Base-by-base conservation (phyloP, 768 basidiomycete genomes). In the Pleurotus tuoliensis region DNA sequence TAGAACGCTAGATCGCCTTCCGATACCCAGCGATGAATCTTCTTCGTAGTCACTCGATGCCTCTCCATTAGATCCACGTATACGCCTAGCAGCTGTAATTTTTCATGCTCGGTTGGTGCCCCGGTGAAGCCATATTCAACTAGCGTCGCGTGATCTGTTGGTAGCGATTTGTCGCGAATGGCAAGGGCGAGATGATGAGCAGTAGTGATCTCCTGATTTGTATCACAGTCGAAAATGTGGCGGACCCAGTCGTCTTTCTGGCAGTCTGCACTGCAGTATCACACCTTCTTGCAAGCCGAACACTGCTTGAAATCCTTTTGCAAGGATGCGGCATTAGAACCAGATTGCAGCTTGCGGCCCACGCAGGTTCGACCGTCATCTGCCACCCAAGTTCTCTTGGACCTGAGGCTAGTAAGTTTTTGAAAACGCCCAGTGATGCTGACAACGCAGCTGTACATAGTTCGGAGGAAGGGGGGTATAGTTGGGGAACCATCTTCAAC, bases 201-300 rank as follows among this genome's bases (percentile, higher is more conserved):
- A 6, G 71, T 71, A 58, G 58, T 68, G 50, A 72, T 63, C 5
- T 61, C 56, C 16, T 58, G 25, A 8, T 45, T 47, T 0, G 58
- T 53, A 16, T 67, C 64, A 60, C 72, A 75, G n/a, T 72, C 57
- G 46, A 73, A 69, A 6, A 71, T 68, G 52, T 75, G 74, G 6
- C n/a, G 5, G 2, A 56, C 41, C 73, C 73, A 75, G 40, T 67
- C 38, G 1, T 37, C 24, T 37, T 55, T 60, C 56, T 76, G 75
- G 48, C 71, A 73, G 18, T 54, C 12, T 37, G 47, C 15, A 48
- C 62, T 64, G 66, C 73, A 76, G 53, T 75, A 76, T 69, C 69
- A 69, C 11, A 56, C 64, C 22, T 57, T 60, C 25, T 57, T 56
- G 55, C 68, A 70, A 5, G 61, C 67, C 27, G 63, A n/a, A 39